A percentile compares a stretch with the other conserved stretches of the same genome.
phyloP scores from a whole-genome alignment of 169 alveolate species.

The Eimeria sp. region DNA sequence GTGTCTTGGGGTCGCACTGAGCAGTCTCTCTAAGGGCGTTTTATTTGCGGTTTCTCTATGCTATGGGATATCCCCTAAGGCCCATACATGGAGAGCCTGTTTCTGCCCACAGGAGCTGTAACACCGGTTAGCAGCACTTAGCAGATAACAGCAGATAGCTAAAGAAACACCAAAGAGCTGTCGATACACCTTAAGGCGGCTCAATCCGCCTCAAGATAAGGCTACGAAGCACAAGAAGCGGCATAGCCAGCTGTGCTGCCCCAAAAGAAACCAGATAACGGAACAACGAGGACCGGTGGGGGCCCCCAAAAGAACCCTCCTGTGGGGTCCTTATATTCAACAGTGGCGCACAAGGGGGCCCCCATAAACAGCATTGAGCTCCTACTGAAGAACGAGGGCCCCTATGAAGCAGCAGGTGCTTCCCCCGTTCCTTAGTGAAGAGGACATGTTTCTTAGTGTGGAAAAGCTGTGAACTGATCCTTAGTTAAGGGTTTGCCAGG shows the following conservation, averaged over 20 bases:
- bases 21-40: not conserved
- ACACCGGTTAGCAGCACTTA: too few relatives aligned
- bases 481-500: too few relatives aligned
- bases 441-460: too few relatives aligned
- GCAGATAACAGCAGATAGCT: not conserved
- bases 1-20: not conserved
- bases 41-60: not conserved
- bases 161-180: not conserved
- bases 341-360: not conserved
- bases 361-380: too few relatives aligned
- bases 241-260: not conserved
- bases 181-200: not conserved
- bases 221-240: not conserved
- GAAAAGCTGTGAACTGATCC: too few relatives aligned
- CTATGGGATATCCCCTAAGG: too few relatives aligned
- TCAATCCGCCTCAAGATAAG: not conserved
- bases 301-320: too few relatives aligned
- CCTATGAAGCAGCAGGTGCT: too few relatives aligned
- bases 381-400: too few relatives aligned
- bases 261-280: not conserved
- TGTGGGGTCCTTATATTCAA: too few relatives aligned
- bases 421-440: too few relatives aligned
- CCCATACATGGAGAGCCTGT: not conserved
- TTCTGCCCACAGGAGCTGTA: not conserved
- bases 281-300: not conserved